Evolutionary conservation across 441 rosid genomes (phyloP), one percentile per base, ranked within the genome.

Genomic region (Mallotus japonicus): DNA sequence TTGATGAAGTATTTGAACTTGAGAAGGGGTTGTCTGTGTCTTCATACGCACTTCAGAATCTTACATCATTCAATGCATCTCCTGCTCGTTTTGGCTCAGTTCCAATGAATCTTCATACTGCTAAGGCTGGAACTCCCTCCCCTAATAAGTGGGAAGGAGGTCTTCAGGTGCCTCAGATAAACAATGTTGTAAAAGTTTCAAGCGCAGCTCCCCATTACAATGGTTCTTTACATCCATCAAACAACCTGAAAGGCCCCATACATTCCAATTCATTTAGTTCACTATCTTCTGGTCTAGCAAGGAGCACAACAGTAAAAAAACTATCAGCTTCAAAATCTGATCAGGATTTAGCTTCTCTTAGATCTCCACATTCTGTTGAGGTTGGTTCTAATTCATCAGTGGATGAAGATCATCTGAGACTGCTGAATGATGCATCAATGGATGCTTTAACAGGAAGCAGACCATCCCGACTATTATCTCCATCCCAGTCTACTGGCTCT

Each of bases 1-100:
- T 96, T 64, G 99, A 93, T 87, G 97, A 93, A 79, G 91, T 96
- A 69, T 96, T 96, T 86, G 95, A 92, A 84, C 85, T 87, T 73
- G 92, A 90, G 79, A 93, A 87, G 79, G 91, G 87, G 77, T 75
- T 83, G 56, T 74, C 89, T 61, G 77, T 81, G 67, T 78, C 90
- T 78, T 72, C 85, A 67, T 85, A 80, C 60, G 69, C 86, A 71
- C 81, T 82, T 71, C 93, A 83, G 71, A 88, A 79, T 77, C 74
- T 78, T 67, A 49, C 89, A 65, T 80, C 90, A 50, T 84, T 80
- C 75, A 79, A 80, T 77, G 64, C 84, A 65, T 79, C 88, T 64
- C 72, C 84, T 78, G 87, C 84, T 77, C 89, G 87, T 76, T 83
- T 87, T 73, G 88, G 89, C 61, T 83, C 97, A 65, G 68, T 75